Evolutionary conservation across 768 basidiomycete species (phyloP).

Genomic region (Mycena leptocephala): DNA sequence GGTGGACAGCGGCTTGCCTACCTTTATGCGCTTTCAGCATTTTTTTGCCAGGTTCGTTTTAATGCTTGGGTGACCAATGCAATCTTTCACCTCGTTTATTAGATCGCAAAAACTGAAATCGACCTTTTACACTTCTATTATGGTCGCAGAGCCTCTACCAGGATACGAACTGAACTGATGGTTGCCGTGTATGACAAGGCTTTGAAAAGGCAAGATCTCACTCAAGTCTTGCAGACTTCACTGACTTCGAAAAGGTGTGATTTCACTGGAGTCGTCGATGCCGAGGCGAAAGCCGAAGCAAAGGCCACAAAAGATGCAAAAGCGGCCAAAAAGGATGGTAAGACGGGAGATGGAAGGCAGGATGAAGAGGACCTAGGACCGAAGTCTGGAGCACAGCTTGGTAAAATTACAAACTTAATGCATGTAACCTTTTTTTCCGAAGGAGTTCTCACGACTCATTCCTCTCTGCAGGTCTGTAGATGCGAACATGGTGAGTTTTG

Average conservation of each 20-base stretch:
- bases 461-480: conserved; percentile 69
- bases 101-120: conserved; percentile 73
- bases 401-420: conserved; percentile 92
- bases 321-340: conserved; percentile 54
- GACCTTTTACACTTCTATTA: conserved; percentile 86
- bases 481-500: conserved; percentile 65
- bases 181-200: conserved; percentile 63
- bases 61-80: not conserved
- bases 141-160: conserved; percentile 78
- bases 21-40: conserved; percentile 86
- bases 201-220: not conserved
- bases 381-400: conserved; percentile 85
- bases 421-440: not conserved
- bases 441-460: not conserved
- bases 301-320: conserved; percentile 57
- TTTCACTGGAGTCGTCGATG: conserved; percentile 80
- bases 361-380: conserved; percentile 57
- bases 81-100: conserved; percentile 47
- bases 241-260: conserved; percentile 55
- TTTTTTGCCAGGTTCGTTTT: conserved; percentile 56
- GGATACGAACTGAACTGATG: conserved; percentile 86
- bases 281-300: conserved; percentile 46
- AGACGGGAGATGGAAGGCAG: conserved; percentile 13
- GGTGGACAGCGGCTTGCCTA: conserved; percentile 74
- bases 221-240: not conserved